These are phyloP conservation scores for Buddleja alternifolia DNA, from an alignment of 257 asterid species.

Conservation along the genomic window DNA sequence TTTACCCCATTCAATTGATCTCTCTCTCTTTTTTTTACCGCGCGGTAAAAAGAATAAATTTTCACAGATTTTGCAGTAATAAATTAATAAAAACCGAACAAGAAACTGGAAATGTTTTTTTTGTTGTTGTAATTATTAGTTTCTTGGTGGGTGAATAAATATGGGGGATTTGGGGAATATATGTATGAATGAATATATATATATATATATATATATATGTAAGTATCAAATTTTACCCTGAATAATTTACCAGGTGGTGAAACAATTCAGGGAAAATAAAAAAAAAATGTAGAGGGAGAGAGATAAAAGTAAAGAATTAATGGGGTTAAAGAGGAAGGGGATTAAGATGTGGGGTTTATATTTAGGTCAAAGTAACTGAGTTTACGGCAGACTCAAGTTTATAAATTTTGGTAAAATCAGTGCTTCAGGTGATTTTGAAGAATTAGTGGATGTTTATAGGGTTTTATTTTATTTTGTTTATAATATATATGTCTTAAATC, in stretches of 20 bases:
- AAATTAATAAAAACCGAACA: background rate
- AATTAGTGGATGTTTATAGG: background rate
- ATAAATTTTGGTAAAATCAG: background rate
- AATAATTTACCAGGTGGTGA: slow-evolving; percentile 28
- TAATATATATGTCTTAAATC: background rate
- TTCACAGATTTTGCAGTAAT: too few species aligned
- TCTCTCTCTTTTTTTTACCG: background rate
- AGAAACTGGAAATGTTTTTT: background rate
- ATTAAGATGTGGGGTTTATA: slow-evolving; percentile 25
- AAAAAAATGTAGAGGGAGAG: background rate
- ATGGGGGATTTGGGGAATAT: background rate
- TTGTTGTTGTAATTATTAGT: background rate
- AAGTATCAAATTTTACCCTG: slow-evolving; percentile 23
- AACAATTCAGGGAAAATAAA: slow-evolving; percentile 5
- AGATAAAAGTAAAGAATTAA: background rate
- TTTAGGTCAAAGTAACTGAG: slow-evolving; percentile 30
- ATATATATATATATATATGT: too few species aligned
- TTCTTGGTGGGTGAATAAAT: slow-evolving; percentile 9
- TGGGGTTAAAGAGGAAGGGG: slow-evolving; percentile 11
- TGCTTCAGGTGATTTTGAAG: background rate
- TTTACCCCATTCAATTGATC: background rate
- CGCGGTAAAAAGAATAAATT: too few species aligned
- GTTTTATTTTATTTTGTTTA: background rate
- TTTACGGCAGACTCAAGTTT: background rate
- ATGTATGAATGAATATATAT: too few species aligned